Percentiles rank a stretch among this genome's conserved stretches.
Conservation (phyloP, 495 filamentous ascomycete species). For the Xylaria bambusicola region DNA sequence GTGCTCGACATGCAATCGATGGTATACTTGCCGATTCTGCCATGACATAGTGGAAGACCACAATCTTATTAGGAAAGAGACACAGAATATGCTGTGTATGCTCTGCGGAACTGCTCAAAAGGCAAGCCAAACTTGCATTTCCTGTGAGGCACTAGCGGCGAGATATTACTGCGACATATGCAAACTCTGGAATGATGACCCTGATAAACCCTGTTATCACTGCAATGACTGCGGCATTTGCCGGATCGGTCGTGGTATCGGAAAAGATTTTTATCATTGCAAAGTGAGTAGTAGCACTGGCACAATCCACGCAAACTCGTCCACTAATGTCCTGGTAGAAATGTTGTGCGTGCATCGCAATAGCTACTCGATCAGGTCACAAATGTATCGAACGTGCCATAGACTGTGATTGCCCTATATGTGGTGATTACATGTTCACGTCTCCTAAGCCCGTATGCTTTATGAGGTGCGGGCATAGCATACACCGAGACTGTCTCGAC, state of each 20-base stretch:
- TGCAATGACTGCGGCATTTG: conserved; percentile 97
- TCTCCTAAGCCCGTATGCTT: conserved; percentile 86
- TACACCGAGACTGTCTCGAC: conserved; percentile 83
- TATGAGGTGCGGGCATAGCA: conserved; percentile 94
- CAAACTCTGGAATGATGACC: conserved; percentile 96
- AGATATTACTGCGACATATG: conserved; percentile 93
- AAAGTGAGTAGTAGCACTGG: conserved; percentile 61
- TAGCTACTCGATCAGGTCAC: conserved; percentile 73
- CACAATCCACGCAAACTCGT: not conserved
- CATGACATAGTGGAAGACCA: conserved; percentile 89
- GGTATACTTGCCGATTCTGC: conserved; percentile 96
- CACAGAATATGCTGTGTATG: conserved; percentile 98
- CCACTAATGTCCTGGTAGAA: conserved; percentile 51
- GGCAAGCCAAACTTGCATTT: conserved; percentile 72
- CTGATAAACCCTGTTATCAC: conserved; percentile 91
- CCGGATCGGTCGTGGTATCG: conserved; percentile 83
- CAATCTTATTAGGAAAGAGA: conserved; percentile 74
- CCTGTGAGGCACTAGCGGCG: conserved; percentile 77
- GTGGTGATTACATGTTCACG: conserved; percentile 96
- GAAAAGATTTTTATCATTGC: conserved; percentile 97
- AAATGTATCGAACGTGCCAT: conserved; percentile 92
- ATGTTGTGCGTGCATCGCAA: conserved; percentile 88
- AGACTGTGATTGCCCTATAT: conserved; percentile 98
- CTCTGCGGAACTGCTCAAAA: conserved; percentile 84
- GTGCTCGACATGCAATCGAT: conserved; percentile 82